A percentile compares a stretch with the other conserved stretches of the same genome.
These are phyloP conservation scores for Paraurostyla sp. DNA, from an alignment of 73 alveolate species.

Conservation along the genomic window DNA sequence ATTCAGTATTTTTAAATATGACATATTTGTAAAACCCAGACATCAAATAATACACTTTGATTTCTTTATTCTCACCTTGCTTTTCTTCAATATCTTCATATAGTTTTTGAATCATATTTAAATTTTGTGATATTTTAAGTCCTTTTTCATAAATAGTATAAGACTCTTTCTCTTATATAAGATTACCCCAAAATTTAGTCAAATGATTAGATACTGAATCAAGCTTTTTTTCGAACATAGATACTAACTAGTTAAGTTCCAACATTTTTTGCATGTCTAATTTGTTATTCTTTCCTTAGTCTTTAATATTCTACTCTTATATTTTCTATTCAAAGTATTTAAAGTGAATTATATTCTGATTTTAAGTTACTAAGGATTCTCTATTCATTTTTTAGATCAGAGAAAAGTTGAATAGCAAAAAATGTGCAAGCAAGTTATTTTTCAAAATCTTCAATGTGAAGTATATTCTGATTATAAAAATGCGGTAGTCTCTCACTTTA, in stretches of 20 bases:
- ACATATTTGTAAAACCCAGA: slow-evolving; percentile 33
- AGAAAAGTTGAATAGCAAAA: not conserved
- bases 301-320: not conserved
- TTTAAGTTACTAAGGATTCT: not conserved
- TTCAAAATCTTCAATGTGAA: not conserved
- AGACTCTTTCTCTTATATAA: slow-evolving; percentile 3
- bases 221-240: not conserved
- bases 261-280: slow-evolving; percentile 4
- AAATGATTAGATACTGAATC: not conserved
- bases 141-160: slow-evolving; percentile 2
- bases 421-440: not conserved
- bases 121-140: not conserved
- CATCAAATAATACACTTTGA: not conserved
- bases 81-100: slow-evolving; percentile 3
- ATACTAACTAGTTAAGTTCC: not conserved
- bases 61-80: slow-evolving; percentile 28
- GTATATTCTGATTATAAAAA: not conserved
- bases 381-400: not conserved
- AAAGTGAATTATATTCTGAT: not conserved
- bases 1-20: not conserved
- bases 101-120: not conserved
- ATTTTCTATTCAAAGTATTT: not conserved
- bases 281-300: not conserved
- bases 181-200: not conserved
- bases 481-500: not conserved